These are phyloP conservation scores for Taphrina flavorubra DNA, from an alignment of 1,139 yeast genomes.

Conservation along the genomic window DNA sequence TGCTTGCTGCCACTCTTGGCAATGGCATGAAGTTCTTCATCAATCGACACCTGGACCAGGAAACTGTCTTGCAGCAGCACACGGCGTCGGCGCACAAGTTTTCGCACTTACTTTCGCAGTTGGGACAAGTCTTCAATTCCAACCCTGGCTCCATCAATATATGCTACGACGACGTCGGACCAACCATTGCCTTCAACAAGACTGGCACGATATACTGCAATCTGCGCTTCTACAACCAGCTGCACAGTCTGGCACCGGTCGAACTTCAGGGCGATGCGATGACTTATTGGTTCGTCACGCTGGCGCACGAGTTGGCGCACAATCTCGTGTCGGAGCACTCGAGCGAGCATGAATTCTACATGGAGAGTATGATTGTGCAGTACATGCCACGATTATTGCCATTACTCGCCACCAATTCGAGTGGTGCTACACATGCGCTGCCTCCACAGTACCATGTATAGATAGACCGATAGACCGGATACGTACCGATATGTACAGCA, in stretches of 20 bases:
- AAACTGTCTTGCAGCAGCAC: not conserved
- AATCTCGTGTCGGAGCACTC: conserved; percentile 53
- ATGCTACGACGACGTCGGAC: conserved; percentile 48
- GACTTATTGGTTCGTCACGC: conserved; percentile 52
- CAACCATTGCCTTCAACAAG: conserved; percentile 53
- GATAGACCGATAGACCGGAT: too few species aligned
- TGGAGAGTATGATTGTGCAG: conserved; percentile 47
- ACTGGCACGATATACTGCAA: conserved; percentile 55
- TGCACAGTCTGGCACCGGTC: conserved; percentile 40
- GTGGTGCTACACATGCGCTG: not conserved
- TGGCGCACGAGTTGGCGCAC: conserved; percentile 56
- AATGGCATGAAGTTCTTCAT: conserved; percentile 27
- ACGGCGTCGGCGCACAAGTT: conserved; percentile 15
- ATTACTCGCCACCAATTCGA: not conserved
- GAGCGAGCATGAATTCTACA: conserved; percentile 52
- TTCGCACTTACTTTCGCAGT: conserved; percentile 42
- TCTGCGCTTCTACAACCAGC: conserved; percentile 48
- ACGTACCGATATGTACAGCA: too few species aligned
- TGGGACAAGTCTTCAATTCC: conserved; percentile 46
- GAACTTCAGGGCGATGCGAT: conserved; percentile 13
- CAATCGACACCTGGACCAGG: conserved; percentile 19
- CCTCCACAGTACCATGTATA: conserved; percentile 4
- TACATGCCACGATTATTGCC: conserved; percentile 22
- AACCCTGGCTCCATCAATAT: conserved; percentile 49
- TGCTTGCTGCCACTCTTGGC: conserved; percentile 16